These are phyloP conservation scores for Sicyos edulis DNA, from an alignment of 306 rosid species.

Conservation along the genomic window DNA sequence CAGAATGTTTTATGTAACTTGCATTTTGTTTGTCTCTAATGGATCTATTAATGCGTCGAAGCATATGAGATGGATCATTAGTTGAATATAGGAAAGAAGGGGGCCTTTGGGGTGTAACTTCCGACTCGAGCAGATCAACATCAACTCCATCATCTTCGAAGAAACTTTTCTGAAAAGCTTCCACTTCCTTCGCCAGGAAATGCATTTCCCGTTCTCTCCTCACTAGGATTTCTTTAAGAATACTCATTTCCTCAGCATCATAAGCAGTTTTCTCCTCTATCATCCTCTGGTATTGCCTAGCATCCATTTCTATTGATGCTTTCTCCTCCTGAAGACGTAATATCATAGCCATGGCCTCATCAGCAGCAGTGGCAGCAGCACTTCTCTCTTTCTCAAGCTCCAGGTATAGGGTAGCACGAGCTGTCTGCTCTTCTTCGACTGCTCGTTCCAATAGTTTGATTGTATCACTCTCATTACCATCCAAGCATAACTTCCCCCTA, in stretches of 20 bases:
- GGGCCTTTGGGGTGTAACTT: constrained; percentile 14
- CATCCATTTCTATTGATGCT: constrained; percentile 49
- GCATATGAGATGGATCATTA: constrained; percentile 24
- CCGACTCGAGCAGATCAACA: constrained; percentile 27
- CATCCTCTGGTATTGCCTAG: constrained; percentile 48
- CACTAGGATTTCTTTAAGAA: constrained; percentile 44
- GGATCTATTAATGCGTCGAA: background rate
- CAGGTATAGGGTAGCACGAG: constrained; percentile 32
- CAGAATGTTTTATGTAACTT: constrained; percentile 17
- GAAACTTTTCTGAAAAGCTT: constrained; percentile 32
- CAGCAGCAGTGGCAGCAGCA: constrained; percentile 45
- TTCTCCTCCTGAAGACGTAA: constrained; percentile 49
- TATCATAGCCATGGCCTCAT: constrained; percentile 58
- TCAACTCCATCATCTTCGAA: constrained; percentile 26
- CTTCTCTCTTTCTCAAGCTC: constrained; percentile 58
- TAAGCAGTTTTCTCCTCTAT: constrained; percentile 39
- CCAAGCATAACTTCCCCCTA: constrained; percentile 21
- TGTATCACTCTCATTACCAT: constrained; percentile 29
- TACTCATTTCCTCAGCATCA: constrained; percentile 50
- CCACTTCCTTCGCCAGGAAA: constrained; percentile 42
- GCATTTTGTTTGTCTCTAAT: constrained; percentile 17
- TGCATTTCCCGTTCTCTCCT: constrained; percentile 50
- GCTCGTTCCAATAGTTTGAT: constrained; percentile 35
- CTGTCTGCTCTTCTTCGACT: constrained; percentile 39
- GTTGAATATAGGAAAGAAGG: constrained; percentile 10